Conservation (phyloP, 2,329 filamentous ascomycete genomes). For the Alternaria hordeiaustralica region DNA sequence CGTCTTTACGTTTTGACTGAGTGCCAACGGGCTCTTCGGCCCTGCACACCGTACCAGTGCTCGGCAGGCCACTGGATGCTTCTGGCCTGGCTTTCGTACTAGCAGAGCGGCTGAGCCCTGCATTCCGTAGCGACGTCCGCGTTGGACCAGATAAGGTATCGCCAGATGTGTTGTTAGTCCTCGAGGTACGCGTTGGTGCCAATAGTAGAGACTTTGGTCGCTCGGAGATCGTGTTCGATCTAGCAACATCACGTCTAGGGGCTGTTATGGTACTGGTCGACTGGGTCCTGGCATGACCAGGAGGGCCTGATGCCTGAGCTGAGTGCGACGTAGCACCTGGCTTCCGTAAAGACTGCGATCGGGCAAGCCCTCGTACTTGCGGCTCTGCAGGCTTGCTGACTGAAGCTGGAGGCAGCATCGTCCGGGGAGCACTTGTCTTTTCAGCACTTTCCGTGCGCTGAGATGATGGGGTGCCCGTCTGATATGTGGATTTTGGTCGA, state of each 20-base stretch:
- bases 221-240: constrained; percentile 21
- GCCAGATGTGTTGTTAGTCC: constrained; percentile 8
- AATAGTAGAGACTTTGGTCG: constrained; percentile 35
- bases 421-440: constrained; percentile 12
- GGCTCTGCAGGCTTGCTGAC: constrained; percentile 27
- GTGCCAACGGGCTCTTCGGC: constrained; percentile 16
- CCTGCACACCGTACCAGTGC: constrained; percentile 12
- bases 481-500: constrained; percentile 42
- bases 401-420: constrained; percentile 26
- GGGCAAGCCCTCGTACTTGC: constrained; percentile 23
- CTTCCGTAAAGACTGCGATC: constrained; percentile 42
- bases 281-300: constrained; percentile 34
- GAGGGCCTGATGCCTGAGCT: constrained; percentile 11
- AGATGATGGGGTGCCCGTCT: constrained; percentile 20
- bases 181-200: constrained; percentile 15
- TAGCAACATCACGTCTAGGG: constrained; percentile 18
- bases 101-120: constrained; percentile 34
- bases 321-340: constrained; percentile 27
- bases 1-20: constrained; percentile 26
- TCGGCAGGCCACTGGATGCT: constrained; percentile 10
- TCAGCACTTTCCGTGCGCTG: constrained; percentile 11
- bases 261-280: constrained; percentile 30
- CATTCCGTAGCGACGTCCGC: constrained; percentile 30
- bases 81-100: constrained; percentile 31
- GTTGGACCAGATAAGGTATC: constrained; percentile 14